Evolutionary conservation across 176 grass and related monocot genomes (phyloP).

Genomic region (Phragmites australis): DNA sequence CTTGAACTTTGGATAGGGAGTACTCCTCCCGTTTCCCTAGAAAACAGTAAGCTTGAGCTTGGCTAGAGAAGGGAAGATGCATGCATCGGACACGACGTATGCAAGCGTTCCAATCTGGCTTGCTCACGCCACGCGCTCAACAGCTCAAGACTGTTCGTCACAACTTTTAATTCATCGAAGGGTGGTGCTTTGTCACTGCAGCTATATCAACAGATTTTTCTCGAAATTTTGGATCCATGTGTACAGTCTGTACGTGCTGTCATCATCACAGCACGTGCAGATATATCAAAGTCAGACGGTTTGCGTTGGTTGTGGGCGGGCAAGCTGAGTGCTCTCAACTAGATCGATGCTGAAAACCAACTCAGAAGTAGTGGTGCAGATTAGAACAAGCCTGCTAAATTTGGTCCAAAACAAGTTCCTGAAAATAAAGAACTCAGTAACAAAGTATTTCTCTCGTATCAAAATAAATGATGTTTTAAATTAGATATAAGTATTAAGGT

Average conservation of each 20-base stretch:
- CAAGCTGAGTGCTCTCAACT: not conserved
- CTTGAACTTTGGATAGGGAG: not conserved
- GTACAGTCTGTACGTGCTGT: not conserved
- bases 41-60: not conserved
- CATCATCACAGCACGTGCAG: not conserved
- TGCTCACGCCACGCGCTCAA: not conserved
- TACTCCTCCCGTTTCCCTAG: not conserved
- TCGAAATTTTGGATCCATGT: not conserved
- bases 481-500: too few relatives aligned
- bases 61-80: not conserved
- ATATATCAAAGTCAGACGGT: not conserved
- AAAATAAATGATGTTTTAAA: too few relatives aligned
- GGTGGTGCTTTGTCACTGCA: not conserved
- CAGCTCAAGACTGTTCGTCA: slow-evolving; percentile 22
- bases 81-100: slow-evolving; percentile 19
- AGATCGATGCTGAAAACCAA: too few relatives aligned
- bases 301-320: not conserved
- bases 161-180: not conserved
- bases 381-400: too few relatives aligned
- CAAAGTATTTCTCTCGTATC: too few relatives aligned
- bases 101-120: not conserved
- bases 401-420: too few relatives aligned
- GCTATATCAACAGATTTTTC: not conserved
- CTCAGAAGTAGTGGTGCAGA: too few relatives aligned
- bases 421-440: too few relatives aligned